Percentiles rank a stretch among this genome's conserved stretches.
These are phyloP conservation scores for Colletotrichum noveboracense DNA, from an alignment of 2,329 filamentous ascomycete genomes.

Conservation along the genomic window DNA sequence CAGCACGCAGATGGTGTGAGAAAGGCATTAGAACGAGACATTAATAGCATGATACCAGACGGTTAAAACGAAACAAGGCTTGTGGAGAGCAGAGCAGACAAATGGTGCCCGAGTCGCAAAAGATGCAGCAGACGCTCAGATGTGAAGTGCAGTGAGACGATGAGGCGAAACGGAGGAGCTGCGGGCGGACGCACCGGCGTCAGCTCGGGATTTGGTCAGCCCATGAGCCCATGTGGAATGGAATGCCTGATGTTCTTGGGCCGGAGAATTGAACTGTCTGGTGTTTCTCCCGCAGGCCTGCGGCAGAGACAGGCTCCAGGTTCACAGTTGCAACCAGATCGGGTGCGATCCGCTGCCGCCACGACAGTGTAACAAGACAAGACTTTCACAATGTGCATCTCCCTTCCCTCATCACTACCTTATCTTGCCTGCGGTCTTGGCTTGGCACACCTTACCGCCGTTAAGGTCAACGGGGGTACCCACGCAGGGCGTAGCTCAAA, in stretches of 20 bases:
- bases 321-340: neutral
- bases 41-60: constrained; percentile 22
- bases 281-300: neutral
- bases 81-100: neutral
- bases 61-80: constrained; percentile 13
- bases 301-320: neutral
- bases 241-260: neutral
- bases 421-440: neutral
- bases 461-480: neutral
- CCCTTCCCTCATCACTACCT: neutral
- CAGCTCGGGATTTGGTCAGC: neutral
- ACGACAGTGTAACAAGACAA: neutral
- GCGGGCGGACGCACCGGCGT: neutral
- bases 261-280: neutral
- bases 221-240: neutral
- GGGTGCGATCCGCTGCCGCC: neutral
- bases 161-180: constrained; percentile 15
- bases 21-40: constrained; percentile 1
- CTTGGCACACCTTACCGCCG: neutral
- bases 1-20: neutral
- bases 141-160: constrained; percentile 1
- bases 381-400: neutral
- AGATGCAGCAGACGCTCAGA: neutral
- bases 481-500: neutral
- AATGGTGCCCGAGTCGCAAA: neutral